phyloP scores from a whole-genome alignment of 2,329 filamentous ascomycete species.

The Verticillium zaregamsianum region DNA sequence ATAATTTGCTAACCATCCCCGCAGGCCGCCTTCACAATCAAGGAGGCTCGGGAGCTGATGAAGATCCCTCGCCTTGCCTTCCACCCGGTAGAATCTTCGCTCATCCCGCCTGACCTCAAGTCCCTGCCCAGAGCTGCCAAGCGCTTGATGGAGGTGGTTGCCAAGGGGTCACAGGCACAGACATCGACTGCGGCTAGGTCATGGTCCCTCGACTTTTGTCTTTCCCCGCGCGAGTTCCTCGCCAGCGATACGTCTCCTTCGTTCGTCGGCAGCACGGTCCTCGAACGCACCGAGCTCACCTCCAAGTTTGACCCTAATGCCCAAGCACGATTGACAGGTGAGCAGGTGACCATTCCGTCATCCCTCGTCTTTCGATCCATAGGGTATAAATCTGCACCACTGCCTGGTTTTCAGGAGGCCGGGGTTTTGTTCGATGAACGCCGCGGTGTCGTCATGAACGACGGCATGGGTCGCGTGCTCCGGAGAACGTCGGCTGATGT shows the following conservation, averaged over 20 bases:
- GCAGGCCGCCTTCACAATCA: constrained; percentile 89
- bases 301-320: constrained; percentile 51
- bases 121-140: constrained; percentile 71
- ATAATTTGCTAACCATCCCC: not conserved
- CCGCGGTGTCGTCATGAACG: constrained; percentile 77
- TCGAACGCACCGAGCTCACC: constrained; percentile 57
- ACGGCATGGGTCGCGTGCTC: constrained; percentile 68
- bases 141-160: constrained; percentile 75
- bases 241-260: constrained; percentile 38
- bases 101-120: constrained; percentile 65
- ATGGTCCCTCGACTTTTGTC: constrained; percentile 83
- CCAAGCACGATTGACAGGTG: constrained; percentile 42
- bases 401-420: constrained; percentile 69
- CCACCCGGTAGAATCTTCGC: constrained; percentile 57
- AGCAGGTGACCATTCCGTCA: constrained; percentile 53
- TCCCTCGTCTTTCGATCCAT: constrained; percentile 87
- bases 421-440: constrained; percentile 73
- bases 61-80: constrained; percentile 71
- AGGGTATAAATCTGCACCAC: constrained; percentile 78
- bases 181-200: constrained; percentile 51
- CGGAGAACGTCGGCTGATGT: constrained; percentile 23
- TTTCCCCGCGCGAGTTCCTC: constrained; percentile 70
- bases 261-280: constrained; percentile 61
- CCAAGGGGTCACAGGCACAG: constrained; percentile 63
- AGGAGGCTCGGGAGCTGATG: constrained; percentile 86